Evolutionary conservation across 1,284 basidiomycete genomes (phyloP), one percentile per base, ranked within the genome.

Genomic region (Coniferiporia sulphurascens): DNA sequence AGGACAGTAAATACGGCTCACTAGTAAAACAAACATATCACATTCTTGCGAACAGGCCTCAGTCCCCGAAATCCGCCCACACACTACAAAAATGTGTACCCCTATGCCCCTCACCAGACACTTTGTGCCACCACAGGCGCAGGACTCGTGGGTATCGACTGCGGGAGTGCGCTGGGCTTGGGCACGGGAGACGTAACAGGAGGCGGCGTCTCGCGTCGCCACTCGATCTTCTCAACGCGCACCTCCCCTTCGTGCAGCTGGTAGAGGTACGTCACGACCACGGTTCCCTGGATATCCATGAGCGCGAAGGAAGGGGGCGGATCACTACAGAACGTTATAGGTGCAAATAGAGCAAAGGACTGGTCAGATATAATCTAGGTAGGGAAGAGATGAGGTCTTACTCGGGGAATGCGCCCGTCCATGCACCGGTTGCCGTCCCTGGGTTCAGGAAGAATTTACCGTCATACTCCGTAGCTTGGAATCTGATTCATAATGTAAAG

Each of bases 221-320:
- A 91, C 71, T 91, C 88, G 59, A 92, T 87, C 78, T 92, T 92
- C 75, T 92, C 89, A 4, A 92, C 90, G 15, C 89, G 80, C 5
- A 94, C 94, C 73, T 97, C 95, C 48, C 93, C 93, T 36, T 96
- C 91, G 46, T 96, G 87, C 19, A 96, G 83, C 70, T 95, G 93
- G 71, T 98, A 98, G 1, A 98, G 93, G 69, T 97, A 97, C 7
- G 94, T 97, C 36, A 96, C 93, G 34, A 98, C 90, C 2, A 95
- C 92, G 1, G 92, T 85, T 2, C 95, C 95, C 74, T 97, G 95
- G 51, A 98, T 88, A 68, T 97, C 95, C 86, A 98, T 91, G 38
- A 97, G 76, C 0, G 95, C 94, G 69, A 98, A 97, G 5, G 91
- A 93, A 1, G 89, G 89, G 0, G 81, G 88, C 4, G 84, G 81